Base-by-base conservation (phyloP, 1,284 basidiomycete species). In the Sporisorium reilianum region DNA sequence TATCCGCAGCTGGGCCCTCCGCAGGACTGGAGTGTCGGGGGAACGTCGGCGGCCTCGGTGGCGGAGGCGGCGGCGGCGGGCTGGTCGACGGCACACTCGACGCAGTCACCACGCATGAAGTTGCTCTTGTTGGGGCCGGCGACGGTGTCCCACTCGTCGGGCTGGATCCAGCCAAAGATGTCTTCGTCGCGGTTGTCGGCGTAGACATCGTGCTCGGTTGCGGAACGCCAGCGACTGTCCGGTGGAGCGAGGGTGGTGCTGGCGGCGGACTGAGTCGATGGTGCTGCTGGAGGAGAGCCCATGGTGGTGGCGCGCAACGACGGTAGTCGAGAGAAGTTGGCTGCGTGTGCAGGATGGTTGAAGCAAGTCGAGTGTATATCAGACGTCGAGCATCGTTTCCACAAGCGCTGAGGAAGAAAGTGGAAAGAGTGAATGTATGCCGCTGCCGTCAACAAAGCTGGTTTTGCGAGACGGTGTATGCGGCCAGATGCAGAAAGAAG, bases 111-210 rank as follows among this genome's bases (percentile, higher is more conserved):
- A 25, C 63, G 65, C 51, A 75, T 45, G 25, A 75, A 75, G 53
- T 69, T 64, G 57, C 30, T 50, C 59, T 69, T 75, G 66, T 70
- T 75, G 34, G 44, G 46, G 12, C 72, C 72, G 8, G 72, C 72
- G 26, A 75, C 56, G 18, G 63, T 75, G 14, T 75, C 66, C 72
- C 72, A 75, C 45, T 75, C 72, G 40, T 75, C 63, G 20, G 72
- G 72, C 26, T 75, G 72, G 18, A 75, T 50, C 72, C 72, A 75
- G 22, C 72, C 72, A 64, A 75, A 75, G 63, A 70, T 65, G 58
- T 75, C 52, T 52, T 75, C 72, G 36, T 60, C 62, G 20, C 65
- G 71, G 36, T 74, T 74, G 62, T 74, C 71, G 44, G 71, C 71
- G 22, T 60, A 68, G 34, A 74, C 71, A 25, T 74, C 55, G 55